Percentiles rank a stretch among this genome's conserved stretches.
Evolutionary conservation across 805 yeast species (phyloP).

Genomic region (Kodamaea nitidulidarum): DNA sequence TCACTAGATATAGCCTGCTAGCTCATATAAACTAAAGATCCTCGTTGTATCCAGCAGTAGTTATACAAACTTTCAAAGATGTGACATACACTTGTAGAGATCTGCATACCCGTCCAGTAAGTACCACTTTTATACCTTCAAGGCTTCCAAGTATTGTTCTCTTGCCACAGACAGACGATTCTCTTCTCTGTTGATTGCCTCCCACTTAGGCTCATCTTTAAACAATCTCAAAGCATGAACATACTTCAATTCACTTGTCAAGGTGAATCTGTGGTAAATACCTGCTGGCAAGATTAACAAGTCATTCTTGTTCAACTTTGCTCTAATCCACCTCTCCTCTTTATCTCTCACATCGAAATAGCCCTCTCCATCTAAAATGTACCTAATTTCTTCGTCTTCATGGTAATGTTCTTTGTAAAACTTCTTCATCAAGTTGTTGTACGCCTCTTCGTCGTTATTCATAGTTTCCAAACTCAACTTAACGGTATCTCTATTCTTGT

Average conservation of each 20-base stretch:
- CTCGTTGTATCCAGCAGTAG: no score
- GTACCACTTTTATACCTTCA: not conserved
- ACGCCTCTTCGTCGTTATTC: slow-evolving; percentile 51
- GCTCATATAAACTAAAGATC: no score
- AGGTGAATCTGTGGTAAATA: slow-evolving; percentile 88
- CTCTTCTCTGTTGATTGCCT: slow-evolving; percentile 68
- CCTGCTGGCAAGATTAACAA: slow-evolving; percentile 82
- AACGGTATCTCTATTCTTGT: slow-evolving; percentile 77
- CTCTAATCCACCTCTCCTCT: slow-evolving; percentile 70
- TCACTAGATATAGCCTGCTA: no score
- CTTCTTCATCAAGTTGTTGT: slow-evolving; percentile 58
- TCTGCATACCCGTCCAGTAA: no score
- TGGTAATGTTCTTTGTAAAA: slow-evolving; percentile 87
- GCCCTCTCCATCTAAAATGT: slow-evolving; percentile 85
- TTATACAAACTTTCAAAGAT: no score
- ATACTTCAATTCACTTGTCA: slow-evolving; percentile 51
- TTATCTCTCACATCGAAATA: slow-evolving; percentile 80
- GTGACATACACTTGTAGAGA: no score
- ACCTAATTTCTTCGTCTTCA: slow-evolving; percentile 95
- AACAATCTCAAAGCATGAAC: slow-evolving; percentile 80
- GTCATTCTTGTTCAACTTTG: slow-evolving; percentile 61
- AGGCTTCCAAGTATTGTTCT: slow-evolving; percentile 24
- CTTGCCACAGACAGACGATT: slow-evolving; percentile 33
- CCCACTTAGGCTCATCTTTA: slow-evolving; percentile 96
- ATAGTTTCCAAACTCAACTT: slow-evolving; percentile 56